A percentile compares a stretch with the other conserved stretches of the same genome.
These are phyloP conservation scores for Acacia melanoxylon DNA, from an alignment of 306 rosid species.

Conservation along the genomic window DNA sequence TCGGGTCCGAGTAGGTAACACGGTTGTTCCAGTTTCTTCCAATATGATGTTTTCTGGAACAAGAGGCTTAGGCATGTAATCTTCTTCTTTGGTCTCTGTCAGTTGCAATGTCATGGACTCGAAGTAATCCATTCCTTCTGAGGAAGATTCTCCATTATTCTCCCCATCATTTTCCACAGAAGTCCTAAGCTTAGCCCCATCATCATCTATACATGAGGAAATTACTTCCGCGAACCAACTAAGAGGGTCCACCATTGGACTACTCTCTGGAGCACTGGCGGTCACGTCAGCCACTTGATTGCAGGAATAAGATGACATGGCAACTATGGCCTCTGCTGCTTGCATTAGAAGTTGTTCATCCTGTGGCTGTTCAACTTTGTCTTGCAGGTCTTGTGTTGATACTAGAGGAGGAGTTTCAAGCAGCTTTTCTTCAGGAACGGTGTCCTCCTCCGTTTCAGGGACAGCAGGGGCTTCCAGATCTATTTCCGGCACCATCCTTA, in stretches of 20 bases:
- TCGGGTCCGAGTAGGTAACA: slow-evolving; percentile 57
- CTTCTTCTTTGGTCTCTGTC: slow-evolving; percentile 70
- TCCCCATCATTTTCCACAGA: slow-evolving; percentile 36
- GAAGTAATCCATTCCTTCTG: slow-evolving; percentile 64
- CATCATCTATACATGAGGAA: slow-evolving; percentile 52
- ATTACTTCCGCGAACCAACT: slow-evolving; percentile 78
- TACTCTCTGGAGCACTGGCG: slow-evolving; percentile 45
- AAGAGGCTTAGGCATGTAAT: slow-evolving; percentile 91
- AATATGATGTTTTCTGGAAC: slow-evolving; percentile 69
- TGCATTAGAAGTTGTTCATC: slow-evolving; percentile 60
- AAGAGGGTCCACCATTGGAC: slow-evolving; percentile 50
- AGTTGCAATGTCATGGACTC: slow-evolving; percentile 78
- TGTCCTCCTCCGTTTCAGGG: slow-evolving; percentile 56
- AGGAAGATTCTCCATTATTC: slow-evolving; percentile 39
- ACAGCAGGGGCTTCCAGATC: slow-evolving; percentile 76
- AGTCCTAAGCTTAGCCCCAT: slow-evolving; percentile 38
- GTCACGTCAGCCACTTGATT: slow-evolving; percentile 35
- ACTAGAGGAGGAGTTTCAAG: slow-evolving; percentile 39
- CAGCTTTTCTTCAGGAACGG: slow-evolving; percentile 41
- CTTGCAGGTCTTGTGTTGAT: slow-evolving; percentile 30
- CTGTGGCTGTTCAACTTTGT: slow-evolving; percentile 34
- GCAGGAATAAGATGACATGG: slow-evolving; percentile 53
- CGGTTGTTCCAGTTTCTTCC: slow-evolving; percentile 60
- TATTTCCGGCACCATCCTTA: slow-evolving; percentile 46
- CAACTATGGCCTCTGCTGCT: slow-evolving; percentile 86